Evolutionary conservation across 2,329 filamentous ascomycete genomes (phyloP).

Genomic region (Coniochaeta prunicola): DNA sequence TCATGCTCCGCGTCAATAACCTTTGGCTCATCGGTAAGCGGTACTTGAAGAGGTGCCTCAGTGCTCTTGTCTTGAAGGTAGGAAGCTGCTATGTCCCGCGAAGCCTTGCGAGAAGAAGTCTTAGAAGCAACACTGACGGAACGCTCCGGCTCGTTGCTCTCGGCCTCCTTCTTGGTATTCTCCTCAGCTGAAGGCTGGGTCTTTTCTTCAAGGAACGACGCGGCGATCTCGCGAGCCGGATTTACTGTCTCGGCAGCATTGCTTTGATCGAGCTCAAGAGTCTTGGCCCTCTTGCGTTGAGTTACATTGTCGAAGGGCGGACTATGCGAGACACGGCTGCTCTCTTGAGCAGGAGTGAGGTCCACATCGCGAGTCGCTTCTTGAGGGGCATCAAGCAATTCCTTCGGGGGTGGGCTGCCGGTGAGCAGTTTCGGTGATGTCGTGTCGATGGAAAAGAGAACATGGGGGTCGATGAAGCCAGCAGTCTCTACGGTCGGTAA

Average conservation of each 20-base stretch:
- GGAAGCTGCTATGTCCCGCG: slow-evolving; percentile 14
- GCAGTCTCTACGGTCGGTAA: slow-evolving; percentile 9
- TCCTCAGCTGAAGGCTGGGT: background rate
- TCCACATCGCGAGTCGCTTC: slow-evolving; percentile 13
- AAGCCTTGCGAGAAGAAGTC: background rate
- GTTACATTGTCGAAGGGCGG: slow-evolving; percentile 26
- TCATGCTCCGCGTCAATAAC: background rate
- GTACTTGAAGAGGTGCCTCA: background rate
- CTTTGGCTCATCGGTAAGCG: background rate
- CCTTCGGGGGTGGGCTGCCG: slow-evolving; percentile 9
- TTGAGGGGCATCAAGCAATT: slow-evolving; percentile 1
- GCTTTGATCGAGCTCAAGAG: slow-evolving; percentile 15
- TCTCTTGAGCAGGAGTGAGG: slow-evolving; percentile 19
- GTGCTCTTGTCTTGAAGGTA: slow-evolving; percentile 3
- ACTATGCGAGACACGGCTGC: slow-evolving; percentile 27
- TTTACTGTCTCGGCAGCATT: slow-evolving; percentile 17
- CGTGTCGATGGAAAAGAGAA: slow-evolving; percentile 19
- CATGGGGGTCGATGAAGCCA: slow-evolving; percentile 19
- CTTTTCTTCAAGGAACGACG: slow-evolving; percentile 6
- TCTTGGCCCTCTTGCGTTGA: slow-evolving; percentile 27
- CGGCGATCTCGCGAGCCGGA: slow-evolving; percentile 15
- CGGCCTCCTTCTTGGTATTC: background rate
- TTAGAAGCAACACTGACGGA: background rate
- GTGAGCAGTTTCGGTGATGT: slow-evolving; percentile 24
- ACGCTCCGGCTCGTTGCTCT: background rate